These are phyloP conservation scores for Penicillium sp. DNA, from an alignment of 2,329 filamentous ascomycete genomes.

Conservation along the genomic window DNA sequence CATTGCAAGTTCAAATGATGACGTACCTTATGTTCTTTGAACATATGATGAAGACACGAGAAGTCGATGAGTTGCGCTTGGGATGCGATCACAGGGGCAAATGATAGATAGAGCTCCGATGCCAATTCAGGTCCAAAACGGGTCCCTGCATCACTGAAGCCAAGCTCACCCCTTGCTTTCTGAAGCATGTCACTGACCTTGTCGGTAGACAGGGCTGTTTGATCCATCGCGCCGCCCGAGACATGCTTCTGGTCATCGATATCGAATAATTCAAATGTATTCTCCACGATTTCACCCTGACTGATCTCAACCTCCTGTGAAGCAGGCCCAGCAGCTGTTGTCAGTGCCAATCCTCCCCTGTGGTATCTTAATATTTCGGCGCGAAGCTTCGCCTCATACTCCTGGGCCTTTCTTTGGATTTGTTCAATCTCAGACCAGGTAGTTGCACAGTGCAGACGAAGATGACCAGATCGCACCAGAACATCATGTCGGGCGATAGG, in stretches of 20 bases:
- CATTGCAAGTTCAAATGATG: conserved; percentile 73
- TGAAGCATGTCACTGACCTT: conserved; percentile 31
- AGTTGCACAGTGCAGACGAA: conserved; percentile 66
- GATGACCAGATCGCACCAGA: conserved; percentile 51
- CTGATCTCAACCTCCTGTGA: not conserved
- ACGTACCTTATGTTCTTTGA: conserved; percentile 69
- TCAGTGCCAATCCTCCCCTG: conserved; percentile 28
- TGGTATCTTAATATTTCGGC: conserved; percentile 42
- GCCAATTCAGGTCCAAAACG: conserved; percentile 43
- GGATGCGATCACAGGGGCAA: conserved; percentile 69
- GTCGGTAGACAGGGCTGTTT: conserved; percentile 27
- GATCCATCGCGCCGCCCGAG: conserved; percentile 26
- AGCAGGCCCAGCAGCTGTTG: not conserved
- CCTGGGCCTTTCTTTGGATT: conserved; percentile 60
- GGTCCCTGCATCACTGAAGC: conserved; percentile 9
- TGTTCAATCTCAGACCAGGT: conserved; percentile 67
- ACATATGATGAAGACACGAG: conserved; percentile 73
- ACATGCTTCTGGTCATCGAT: conserved; percentile 30
- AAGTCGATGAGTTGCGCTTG: conserved; percentile 77
- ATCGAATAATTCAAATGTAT: conserved; percentile 37
- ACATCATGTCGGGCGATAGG: conserved; percentile 60
- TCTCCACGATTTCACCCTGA: conserved; percentile 9
- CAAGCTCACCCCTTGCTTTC: conserved; percentile 20
- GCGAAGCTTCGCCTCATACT: conserved; percentile 39
- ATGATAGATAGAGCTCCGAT: conserved; percentile 65